Base-by-base conservation (phyloP, 768 basidiomycete species). In the Lepiota venenata region DNA sequence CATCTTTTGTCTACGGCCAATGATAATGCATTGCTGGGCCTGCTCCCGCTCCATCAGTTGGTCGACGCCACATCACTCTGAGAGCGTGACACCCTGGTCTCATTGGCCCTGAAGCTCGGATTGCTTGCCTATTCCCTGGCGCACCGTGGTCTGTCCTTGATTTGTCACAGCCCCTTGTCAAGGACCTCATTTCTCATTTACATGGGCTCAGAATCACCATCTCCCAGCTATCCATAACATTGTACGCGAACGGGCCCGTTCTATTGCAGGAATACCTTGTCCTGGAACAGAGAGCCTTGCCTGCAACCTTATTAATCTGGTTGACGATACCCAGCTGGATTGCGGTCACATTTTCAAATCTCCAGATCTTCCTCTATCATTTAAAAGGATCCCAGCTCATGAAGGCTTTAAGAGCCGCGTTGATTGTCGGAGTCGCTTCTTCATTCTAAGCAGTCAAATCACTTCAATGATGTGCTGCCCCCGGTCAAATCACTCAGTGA, bases 381-480 rank as follows among this genome's bases (percentile, higher is more conserved):
- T 55, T 10, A 38, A 38, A 12, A 78, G 78, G 76, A 57, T 80
- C 2, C 77, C 77, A 0, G 76, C 75, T 0, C 56, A 48, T 12
- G 46, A 55, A 22, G 74, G 73, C 6, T 58, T 78, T 15, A 55
- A 63, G 11, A 56, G 58, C 3, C 62, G 69, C 12, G 51, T 44
- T 1, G 53, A 64, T 9, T 74, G 74, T 57, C 62, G 65, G 10
- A 69, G 71, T 40, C 27, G 21, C 18, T 56, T 9, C 1, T 46
- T 16, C 64, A 46, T 14, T 58, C 56, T 46, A 60, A 50, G 3
- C 51, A 55, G 12, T 53, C 46, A n/a, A 55, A 61, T 39, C 64
- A 79, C 2, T 79, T 75, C 49, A 73, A 79, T 48, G 57, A 66
- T 27, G 76, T 78, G 1, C 58, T 79, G 35, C 57, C 66, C 1